Conservation (phyloP, 108 stramenopile species). For the Pseudonitzschia pungens region DNA sequence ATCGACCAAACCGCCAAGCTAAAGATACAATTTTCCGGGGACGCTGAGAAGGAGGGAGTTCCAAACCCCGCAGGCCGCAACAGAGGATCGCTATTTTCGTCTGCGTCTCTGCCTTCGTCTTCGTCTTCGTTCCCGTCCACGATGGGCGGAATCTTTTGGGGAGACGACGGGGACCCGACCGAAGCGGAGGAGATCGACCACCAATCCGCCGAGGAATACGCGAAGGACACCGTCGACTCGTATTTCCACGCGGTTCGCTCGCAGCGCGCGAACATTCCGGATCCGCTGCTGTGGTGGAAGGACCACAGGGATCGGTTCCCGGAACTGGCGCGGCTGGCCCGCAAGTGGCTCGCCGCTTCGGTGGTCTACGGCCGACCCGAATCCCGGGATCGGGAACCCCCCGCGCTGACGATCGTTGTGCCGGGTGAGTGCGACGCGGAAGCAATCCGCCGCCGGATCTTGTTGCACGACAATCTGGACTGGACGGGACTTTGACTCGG, state of each 20-base stretch:
- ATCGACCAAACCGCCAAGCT: slow-evolving; percentile 5
- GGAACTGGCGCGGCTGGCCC: slow-evolving; percentile 22
- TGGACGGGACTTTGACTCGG: too few species aligned
- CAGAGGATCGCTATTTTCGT: too few species aligned
- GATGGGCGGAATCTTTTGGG: slow-evolving; percentile 42
- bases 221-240: slow-evolving; percentile 18
- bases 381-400: background rate
- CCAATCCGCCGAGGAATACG: slow-evolving; percentile 2
- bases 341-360: slow-evolving; percentile 24
- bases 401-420: background rate
- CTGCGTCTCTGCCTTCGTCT: background rate
- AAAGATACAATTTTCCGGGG: too few species aligned
- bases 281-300: slow-evolving; percentile 41
- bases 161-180: slow-evolving; percentile 4
- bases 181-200: background rate
- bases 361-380: background rate
- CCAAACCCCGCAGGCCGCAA: too few species aligned
- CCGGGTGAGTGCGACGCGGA: background rate
- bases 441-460: background rate
- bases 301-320: slow-evolving; percentile 25
- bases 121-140: slow-evolving; percentile 14
- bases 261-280: slow-evolving; percentile 21
- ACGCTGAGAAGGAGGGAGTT: too few species aligned
- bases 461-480: background rate
- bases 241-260: slow-evolving; percentile 28